Evolutionary conservation across 345 rosid genomes (phyloP).

Genomic region (Euphorbia peplus): DNA sequence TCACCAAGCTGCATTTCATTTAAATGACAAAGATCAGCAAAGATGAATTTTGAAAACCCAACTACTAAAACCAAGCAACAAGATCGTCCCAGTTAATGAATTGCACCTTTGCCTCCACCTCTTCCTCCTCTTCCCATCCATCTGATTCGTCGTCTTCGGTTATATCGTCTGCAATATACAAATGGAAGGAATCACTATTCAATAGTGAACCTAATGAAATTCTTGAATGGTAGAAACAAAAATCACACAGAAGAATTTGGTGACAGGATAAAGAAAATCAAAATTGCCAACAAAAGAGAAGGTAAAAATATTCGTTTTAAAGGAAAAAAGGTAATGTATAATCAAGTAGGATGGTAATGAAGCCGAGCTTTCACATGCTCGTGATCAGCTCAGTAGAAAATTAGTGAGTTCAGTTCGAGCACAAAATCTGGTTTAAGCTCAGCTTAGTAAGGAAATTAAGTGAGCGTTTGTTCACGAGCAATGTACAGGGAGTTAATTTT

Average conservation of each 20-base stretch:
- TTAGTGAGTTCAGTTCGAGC: too few relatives aligned
- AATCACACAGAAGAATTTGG: neutral
- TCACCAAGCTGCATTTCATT: conserved; percentile 52
- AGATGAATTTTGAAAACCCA: conserved; percentile 5
- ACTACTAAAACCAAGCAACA: conserved; percentile 9
- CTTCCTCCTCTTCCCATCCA: conserved; percentile 86
- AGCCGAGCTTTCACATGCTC: too few relatives aligned
- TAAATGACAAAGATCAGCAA: neutral
- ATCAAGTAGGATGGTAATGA: too few relatives aligned
- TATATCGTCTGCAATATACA: conserved; percentile 44
- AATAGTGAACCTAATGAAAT: neutral
- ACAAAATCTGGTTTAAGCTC: too few relatives aligned
- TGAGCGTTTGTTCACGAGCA: too few relatives aligned
- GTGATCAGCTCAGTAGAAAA: too few relatives aligned
- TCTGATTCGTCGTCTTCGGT: conserved; percentile 51
- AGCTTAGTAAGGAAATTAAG: too few relatives aligned
- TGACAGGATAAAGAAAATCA: neutral
- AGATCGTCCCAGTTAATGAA: conserved; percentile 3
- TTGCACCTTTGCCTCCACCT: conserved; percentile 54
- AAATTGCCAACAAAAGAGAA: neutral
- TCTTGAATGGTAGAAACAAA: neutral
- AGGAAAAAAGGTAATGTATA: too few relatives aligned
- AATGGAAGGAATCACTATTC: neutral
- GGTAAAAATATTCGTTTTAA: too few relatives aligned
- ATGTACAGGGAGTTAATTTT: too few relatives aligned